Percentiles rank a stretch among this genome's conserved stretches.
Conservation (phyloP, 139 green algal species). For the Coelastrella sp. region DNA sequence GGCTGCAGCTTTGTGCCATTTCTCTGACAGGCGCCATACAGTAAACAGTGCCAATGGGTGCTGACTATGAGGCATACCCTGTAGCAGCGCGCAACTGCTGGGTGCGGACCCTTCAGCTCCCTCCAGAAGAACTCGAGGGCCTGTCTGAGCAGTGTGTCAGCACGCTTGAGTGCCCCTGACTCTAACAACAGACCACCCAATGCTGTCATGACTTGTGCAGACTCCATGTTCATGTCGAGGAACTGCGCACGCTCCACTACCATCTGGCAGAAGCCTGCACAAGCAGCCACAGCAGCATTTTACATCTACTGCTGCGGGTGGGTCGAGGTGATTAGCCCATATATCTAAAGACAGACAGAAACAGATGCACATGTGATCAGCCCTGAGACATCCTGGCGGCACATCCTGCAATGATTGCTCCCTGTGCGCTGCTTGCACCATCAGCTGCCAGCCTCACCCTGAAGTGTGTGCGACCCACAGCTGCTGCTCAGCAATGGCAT, state of each 20-base stretch:
- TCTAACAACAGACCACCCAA: slow-evolving; percentile 26
- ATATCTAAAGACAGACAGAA: too few relatives aligned
- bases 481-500: slow-evolving; percentile 41
- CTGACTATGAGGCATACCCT: background rate
- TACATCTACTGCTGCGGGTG: too few relatives aligned
- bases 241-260: slow-evolving; percentile 35
- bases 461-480: slow-evolving; percentile 27
- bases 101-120: slow-evolving; percentile 39
- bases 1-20: background rate
- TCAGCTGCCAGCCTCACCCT: slow-evolving; percentile 18
- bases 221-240: slow-evolving; percentile 32
- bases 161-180: slow-evolving; percentile 34
- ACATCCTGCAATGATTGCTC: too few relatives aligned
- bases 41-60: background rate
- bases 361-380: too few relatives aligned
- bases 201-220: slow-evolving; percentile 10
- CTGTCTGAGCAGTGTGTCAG: slow-evolving; percentile 39
- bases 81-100: slow-evolving; percentile 31
- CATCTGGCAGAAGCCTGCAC: slow-evolving; percentile 47
- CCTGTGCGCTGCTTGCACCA: background rate
- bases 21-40: background rate
- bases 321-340: too few relatives aligned
- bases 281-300: too few relatives aligned
- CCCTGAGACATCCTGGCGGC: too few relatives aligned
- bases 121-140: slow-evolving; percentile 36